Evolutionary conservation across 2,329 filamentous ascomycete species (phyloP).

Genomic region (Aspergillus arachidicola): DNA sequence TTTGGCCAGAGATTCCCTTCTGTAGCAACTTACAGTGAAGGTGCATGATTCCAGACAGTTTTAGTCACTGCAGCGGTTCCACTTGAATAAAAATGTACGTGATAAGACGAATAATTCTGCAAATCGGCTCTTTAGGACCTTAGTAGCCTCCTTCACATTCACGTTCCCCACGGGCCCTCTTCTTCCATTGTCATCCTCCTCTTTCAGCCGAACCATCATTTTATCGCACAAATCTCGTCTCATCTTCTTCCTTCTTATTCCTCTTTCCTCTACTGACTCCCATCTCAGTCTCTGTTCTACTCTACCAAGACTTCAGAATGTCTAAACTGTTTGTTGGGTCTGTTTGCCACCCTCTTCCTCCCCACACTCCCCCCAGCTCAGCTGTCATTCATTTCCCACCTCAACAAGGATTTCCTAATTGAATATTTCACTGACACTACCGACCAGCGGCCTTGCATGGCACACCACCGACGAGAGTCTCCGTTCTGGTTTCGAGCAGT

Average conservation of each 20-base stretch:
- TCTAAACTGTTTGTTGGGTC: conserved; percentile 95
- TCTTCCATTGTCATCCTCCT: background rate
- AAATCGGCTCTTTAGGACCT: conserved; percentile 3
- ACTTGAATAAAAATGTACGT: conserved; percentile 2
- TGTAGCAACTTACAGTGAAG: background rate
- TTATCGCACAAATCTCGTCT: background rate
- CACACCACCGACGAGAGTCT: conserved; percentile 90
- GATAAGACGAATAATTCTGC: background rate
- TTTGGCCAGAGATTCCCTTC: background rate
- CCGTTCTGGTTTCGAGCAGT: conserved; percentile 89
- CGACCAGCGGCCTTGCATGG: conserved; percentile 89
- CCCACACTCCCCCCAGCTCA: background rate
- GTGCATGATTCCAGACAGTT: conserved; percentile 2
- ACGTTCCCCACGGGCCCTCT: background rate
- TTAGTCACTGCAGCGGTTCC: background rate
- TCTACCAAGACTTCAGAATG: conserved; percentile 57
- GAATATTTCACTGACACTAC: background rate
- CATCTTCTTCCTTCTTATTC: background rate
- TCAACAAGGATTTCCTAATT: background rate
- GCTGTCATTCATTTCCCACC: conserved; percentile 14
- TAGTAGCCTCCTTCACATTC: conserved; percentile 7
- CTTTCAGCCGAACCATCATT: conserved; percentile 3
- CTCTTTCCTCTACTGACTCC: conserved; percentile 9
- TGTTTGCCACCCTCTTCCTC: conserved; percentile 38
- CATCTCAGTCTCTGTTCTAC: background rate